phyloP scores from a whole-genome alignment of 148 eudicot species.

The Fallopia convolvulus region DNA sequence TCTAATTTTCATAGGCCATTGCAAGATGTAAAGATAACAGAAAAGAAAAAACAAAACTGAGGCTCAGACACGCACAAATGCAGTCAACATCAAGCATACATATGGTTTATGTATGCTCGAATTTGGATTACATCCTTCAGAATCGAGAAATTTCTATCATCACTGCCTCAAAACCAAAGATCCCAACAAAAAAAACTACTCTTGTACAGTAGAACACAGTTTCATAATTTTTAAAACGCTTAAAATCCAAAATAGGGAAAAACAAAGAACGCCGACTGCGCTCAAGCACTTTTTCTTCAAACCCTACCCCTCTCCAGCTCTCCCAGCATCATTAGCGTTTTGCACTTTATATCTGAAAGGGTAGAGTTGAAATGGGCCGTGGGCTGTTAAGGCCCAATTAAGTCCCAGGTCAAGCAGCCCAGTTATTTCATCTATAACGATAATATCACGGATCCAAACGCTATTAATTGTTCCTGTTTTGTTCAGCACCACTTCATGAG shows the following conservation, averaged over 20 bases:
- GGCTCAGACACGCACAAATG: constrained; percentile 6
- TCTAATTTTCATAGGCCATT: not conserved
- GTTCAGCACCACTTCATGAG: no score
- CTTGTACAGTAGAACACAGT: not conserved
- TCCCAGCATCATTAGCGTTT: no score
- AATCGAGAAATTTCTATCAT: constrained; percentile 1
- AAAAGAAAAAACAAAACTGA: not conserved
- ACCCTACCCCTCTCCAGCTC: not conserved
- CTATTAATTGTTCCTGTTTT: no score
- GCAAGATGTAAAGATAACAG: not conserved
- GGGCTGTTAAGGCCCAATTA: not conserved
- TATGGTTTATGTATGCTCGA: constrained; percentile 1
- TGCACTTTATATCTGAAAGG: not conserved
- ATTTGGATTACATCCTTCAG: not conserved
- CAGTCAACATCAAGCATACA: not conserved
- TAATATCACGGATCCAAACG: no score
- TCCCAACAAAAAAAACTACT: not conserved
- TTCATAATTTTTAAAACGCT: not conserved
- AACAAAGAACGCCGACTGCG: not conserved
- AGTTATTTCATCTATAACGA: no score
- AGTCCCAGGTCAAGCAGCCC: not conserved
- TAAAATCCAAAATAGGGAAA: not conserved
- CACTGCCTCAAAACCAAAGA: not conserved
- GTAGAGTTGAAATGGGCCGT: not conserved
- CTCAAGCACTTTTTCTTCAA: no score